phyloP scores from a whole-genome alignment of 768 basidiomycete genomes.

The Termitomyces sp. region DNA sequence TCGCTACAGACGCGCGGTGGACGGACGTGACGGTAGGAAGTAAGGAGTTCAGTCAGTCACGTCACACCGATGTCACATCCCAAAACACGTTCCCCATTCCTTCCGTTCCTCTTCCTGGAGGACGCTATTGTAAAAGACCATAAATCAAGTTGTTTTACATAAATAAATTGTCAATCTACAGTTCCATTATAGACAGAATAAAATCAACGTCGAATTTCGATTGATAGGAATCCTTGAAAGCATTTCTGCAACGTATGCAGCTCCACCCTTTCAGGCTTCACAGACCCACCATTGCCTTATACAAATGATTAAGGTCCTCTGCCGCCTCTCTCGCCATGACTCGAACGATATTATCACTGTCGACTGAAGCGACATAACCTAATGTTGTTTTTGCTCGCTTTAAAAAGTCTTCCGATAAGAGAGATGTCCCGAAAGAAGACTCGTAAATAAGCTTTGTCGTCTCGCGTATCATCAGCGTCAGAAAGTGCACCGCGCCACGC shows the following conservation, averaged over 20 bases:
- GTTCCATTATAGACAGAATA: background rate
- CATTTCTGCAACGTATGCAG: background rate
- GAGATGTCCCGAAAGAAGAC: slow-evolving; percentile 17
- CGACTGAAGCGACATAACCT: slow-evolving; percentile 64
- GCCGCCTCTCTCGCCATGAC: slow-evolving; percentile 72
- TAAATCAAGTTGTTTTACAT: background rate
- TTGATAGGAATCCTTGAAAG: background rate
- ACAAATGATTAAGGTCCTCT: slow-evolving; percentile 50
- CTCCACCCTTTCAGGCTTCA: slow-evolving; percentile 5
- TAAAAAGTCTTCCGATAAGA: slow-evolving; percentile 33
- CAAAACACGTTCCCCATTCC: too few species aligned
- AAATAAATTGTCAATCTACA: too few species aligned
- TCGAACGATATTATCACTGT: slow-evolving; percentile 66
- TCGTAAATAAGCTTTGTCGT: slow-evolving; percentile 49
- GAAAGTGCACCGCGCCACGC: slow-evolving; percentile 82
- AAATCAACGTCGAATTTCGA: background rate
- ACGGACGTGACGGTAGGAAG: too few species aligned
- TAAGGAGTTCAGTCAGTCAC: too few species aligned
- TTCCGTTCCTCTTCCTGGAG: too few species aligned
- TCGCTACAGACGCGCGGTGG: too few species aligned
- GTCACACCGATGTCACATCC: too few species aligned
- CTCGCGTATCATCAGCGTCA: slow-evolving; percentile 64
- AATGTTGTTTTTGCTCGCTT: slow-evolving; percentile 55
- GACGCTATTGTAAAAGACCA: background rate
- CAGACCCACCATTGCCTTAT: slow-evolving; percentile 38